Evolutionary conservation across 1,139 yeast species (phyloP), one percentile per base, ranked within the genome.

Genomic region (Zygotorulaspora mrakii): DNA sequence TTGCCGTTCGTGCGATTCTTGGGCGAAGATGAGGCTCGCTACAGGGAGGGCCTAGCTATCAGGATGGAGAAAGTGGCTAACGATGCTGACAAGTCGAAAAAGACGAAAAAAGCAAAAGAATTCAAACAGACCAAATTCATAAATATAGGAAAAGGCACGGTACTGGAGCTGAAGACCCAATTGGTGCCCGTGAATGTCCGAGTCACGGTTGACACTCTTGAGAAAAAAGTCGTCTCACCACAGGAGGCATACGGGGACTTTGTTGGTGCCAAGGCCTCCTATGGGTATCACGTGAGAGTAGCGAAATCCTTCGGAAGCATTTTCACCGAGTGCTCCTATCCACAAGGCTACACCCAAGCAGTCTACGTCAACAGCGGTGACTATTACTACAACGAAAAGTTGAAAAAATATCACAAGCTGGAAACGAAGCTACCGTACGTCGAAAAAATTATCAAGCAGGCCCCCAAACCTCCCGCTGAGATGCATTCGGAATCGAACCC

Each of bases 121-220:
- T 68, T 76, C 44, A 70, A 76, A 29, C 66, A 67, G 31, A 86
- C 96, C 7, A 79, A 78, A 50, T 84, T 71, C 55, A 83, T 88
- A 35, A 86, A 86, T 54, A 70, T 87, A 36, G 96, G 96, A 1
- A 73, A 69, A 37, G 65, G 69, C 1, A 65, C 73, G 41, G 69
- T 79, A 5, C 52, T 86, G 27, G 81, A 79, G 56, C 68, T 88
- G 43, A 67, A 63, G 13, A 68, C 73, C 3, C 77, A 76, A 45
- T 79, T 79, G 46, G 79, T 86, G 1, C 95, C 95, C 1, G 74
- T 77, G 1, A 79, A 83, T 52, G 85, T 83, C 4, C 67, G 95
- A 49, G 95, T 88, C 5, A 85, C 95, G 0, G 87, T 88, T 1
- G 88, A 88, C 55, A 55, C 77, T 21, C 69, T 75, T 39, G 74